Evolutionary conservation across 345 rosid species (phyloP).

Genomic region (Noccaea bulbosa): DNA sequence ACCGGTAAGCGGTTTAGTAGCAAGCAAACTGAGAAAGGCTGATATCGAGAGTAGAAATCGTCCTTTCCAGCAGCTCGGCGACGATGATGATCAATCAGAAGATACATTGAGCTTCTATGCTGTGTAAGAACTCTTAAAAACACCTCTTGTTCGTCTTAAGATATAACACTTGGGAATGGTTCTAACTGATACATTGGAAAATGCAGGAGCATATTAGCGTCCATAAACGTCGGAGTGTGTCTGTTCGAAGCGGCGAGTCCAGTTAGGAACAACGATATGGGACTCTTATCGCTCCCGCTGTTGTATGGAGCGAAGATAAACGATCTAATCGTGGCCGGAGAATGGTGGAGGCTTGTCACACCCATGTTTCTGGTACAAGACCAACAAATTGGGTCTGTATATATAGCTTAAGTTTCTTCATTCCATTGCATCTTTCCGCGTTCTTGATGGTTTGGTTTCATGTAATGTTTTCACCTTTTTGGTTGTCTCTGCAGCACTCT

Average conservation of each 20-base stretch:
- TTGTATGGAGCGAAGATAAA: conserved; percentile 91
- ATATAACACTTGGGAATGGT: neutral
- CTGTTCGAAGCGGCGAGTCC: conserved; percentile 86
- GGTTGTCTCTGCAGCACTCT: conserved; percentile 61
- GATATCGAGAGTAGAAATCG: conserved; percentile 23
- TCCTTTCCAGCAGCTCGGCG: conserved; percentile 31
- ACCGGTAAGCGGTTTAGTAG: conserved; percentile 37
- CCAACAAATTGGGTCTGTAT: conserved; percentile 72
- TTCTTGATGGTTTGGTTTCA: conserved; percentile 20
- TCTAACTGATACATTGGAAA: neutral
- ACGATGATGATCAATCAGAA: conserved; percentile 47
- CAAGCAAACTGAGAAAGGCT: conserved; percentile 36
- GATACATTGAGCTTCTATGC: conserved; percentile 69
- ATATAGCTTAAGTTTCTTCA: neutral
- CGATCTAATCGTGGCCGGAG: conserved; percentile 77
- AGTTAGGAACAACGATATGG: conserved; percentile 62
- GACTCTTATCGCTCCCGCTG: conserved; percentile 69
- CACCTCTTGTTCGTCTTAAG: neutral
- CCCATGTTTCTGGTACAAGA: conserved; percentile 99
- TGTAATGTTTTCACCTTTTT: neutral
- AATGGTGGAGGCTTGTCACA: conserved; percentile 98
- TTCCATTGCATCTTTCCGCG: neutral
- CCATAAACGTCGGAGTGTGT: conserved; percentile 77
- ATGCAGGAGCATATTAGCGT: conserved; percentile 69
- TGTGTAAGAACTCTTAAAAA: conserved; percentile 46